Percentiles rank a stretch among this genome's conserved stretches.
Evolutionary conservation across 2,329 filamentous ascomycete genomes (phyloP).

Genomic region (Hortaea werneckii): DNA sequence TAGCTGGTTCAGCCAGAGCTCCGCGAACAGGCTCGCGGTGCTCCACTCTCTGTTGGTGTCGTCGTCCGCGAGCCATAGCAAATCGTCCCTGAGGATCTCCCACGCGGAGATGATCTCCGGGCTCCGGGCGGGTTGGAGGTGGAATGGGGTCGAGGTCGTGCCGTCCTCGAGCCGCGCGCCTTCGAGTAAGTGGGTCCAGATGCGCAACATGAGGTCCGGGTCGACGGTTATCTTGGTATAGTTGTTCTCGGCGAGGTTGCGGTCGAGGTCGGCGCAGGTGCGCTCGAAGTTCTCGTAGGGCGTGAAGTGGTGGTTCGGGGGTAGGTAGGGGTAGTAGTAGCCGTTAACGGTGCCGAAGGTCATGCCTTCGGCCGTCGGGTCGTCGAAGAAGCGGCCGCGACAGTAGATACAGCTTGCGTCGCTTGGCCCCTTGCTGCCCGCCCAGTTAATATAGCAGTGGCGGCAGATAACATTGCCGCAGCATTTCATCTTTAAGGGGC

Average conservation of each 20-base stretch:
- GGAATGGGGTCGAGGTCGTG: not conserved
- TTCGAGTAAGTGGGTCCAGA: not conserved
- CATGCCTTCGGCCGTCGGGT: not conserved
- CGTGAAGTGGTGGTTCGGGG: not conserved
- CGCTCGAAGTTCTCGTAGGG: slow-evolving; percentile 1
- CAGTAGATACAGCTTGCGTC: not conserved
- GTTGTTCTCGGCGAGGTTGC: not conserved
- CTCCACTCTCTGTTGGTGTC: not conserved
- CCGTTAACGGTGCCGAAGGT: not conserved
- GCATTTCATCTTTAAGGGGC: not conserved
- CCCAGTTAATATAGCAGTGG: not conserved
- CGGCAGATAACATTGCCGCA: not conserved
- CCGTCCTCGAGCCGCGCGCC: not conserved
- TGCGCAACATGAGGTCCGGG: not conserved
- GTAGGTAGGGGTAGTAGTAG: not conserved
- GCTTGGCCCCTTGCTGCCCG: not conserved
- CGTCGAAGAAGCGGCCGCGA: not conserved
- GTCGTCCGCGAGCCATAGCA: not conserved
- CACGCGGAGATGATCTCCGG: not conserved
- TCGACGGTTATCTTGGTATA: not conserved
- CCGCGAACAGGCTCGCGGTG: not conserved
- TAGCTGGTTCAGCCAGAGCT: not conserved
- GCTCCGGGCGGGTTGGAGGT: not conserved
- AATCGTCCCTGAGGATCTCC: not conserved
- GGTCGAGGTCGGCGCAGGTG: not conserved